Base-by-base conservation (phyloP, 1,284 basidiomycete genomes). In the Fomitopsis palustris region DNA sequence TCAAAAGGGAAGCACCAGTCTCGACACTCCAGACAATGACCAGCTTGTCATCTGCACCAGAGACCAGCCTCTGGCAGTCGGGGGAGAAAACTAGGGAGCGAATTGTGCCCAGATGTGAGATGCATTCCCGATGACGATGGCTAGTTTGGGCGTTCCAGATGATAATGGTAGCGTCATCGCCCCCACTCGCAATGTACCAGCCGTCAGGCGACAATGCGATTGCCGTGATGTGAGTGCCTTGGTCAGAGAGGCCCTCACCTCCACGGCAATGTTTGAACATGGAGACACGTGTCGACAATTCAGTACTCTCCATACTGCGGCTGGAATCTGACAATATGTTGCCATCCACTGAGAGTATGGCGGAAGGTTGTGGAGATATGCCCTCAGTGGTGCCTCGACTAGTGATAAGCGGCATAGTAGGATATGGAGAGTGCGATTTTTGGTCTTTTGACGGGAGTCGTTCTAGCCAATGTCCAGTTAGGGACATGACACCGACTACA, bases 91-190 rank as follows among this genome's bases (percentile, higher is more conserved):
- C 61, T 23, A 68, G 53, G 0, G 63, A 60, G 10, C 25, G 53
- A 25, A 69, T 58, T 9, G 51, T 25, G 25, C 54, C 56, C 5
- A 19, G 19, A 57, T 69, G 64, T 2, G 47, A 61, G 4, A 25
- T 10, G 52, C 17, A 33, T n/a, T 38, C 3, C 25, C 17, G 25
- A 47, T 31, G 7, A 6, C 27, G 14, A 17, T 12, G 12, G 7
- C n/a, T 5, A 19, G n/a, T 47, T 10, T 8, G 38, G 8, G 59
- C 56, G 56, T 64, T 56, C 70, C 70, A 71, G 29, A 70, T 56
- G 27, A 66, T 59, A 29, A 70, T 51, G 7, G 64, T 63, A 17
- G 37, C 53, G 57, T 70, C 69, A 3, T 60, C 56, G 8, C 66
- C 67, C 2, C 64, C 69, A 17, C 14, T 27, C 16, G 55, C 52